Conservation (phyloP, 164 flowering plant species). For the Nymphaea thermarum region DNA sequence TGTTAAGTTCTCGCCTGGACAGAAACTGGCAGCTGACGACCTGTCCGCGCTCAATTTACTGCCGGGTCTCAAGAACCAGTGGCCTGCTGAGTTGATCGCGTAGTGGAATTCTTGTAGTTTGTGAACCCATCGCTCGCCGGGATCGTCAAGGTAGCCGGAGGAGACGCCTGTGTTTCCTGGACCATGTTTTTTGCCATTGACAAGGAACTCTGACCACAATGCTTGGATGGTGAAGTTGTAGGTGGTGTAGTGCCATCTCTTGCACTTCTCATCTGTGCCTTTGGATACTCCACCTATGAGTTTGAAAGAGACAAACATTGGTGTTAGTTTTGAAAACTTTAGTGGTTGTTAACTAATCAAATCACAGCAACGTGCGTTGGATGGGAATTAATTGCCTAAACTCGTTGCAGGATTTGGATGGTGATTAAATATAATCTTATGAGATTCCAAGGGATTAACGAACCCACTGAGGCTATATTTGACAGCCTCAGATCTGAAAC, state of each 20-base stretch:
- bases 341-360: too few species aligned
- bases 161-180: constrained; percentile 10
- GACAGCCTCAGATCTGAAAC: too few species aligned
- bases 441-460: too few species aligned
- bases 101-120: constrained; percentile 39
- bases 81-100: constrained; percentile 46
- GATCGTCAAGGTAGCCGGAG: constrained; percentile 33
- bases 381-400: too few species aligned
- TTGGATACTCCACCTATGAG: constrained; percentile 35
- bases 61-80: constrained; percentile 50
- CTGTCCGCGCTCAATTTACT: constrained; percentile 28
- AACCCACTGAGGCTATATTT: too few species aligned
- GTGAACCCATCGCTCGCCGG: constrained; percentile 23
- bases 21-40: constrained; percentile 39
- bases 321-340: too few species aligned
- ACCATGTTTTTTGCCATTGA: constrained; percentile 19
- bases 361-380: too few species aligned
- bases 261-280: constrained; percentile 12
- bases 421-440: too few species aligned
- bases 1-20: constrained; percentile 26
- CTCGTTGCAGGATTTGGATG: too few species aligned
- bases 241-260: constrained; percentile 24
- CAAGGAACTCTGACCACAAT: constrained; percentile 56
- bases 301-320: too few species aligned
- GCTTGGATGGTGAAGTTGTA: constrained; percentile 46